Evolutionary conservation across 2,329 filamentous ascomycete genomes (phyloP).

Genomic region (Aureobasidium sp.): DNA sequence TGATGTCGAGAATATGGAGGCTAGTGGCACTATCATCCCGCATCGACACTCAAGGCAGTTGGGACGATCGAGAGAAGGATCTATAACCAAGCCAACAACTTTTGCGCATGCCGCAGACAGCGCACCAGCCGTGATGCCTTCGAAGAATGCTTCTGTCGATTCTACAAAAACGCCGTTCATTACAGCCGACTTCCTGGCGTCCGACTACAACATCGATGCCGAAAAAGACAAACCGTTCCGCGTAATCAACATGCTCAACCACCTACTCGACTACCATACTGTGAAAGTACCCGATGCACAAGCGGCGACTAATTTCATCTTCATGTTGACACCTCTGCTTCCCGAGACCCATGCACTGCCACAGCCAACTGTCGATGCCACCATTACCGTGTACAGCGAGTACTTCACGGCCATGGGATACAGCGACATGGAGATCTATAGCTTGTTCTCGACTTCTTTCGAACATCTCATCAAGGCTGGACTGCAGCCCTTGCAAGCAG

Average conservation of each 20-base stretch:
- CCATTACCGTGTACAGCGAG: slow-evolving; percentile 32
- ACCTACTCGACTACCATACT: slow-evolving; percentile 35
- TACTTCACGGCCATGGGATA: slow-evolving; percentile 30
- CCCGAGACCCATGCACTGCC: slow-evolving; percentile 31
- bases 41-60: slow-evolving; percentile 17
- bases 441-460: slow-evolving; percentile 32
- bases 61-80: neutral
- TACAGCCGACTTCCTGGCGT: slow-evolving; percentile 29
- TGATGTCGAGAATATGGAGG: slow-evolving; percentile 30
- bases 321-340: slow-evolving; percentile 38
- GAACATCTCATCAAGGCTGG: slow-evolving; percentile 34
- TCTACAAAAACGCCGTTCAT: slow-evolving; percentile 22
- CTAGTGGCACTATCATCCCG: slow-evolving; percentile 34
- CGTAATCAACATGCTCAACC: slow-evolving; percentile 34
- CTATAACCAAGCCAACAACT: neutral
- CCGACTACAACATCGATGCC: slow-evolving; percentile 25
- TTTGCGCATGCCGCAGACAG: slow-evolving; percentile 19
- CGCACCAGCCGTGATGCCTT: slow-evolving; percentile 10
- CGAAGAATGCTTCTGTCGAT: neutral
- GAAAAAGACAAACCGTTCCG: slow-evolving; percentile 30
- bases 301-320: slow-evolving; percentile 37
- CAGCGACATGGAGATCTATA: slow-evolving; percentile 30
- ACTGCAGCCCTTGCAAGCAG: slow-evolving; percentile 43
- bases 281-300: slow-evolving; percentile 36
- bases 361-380: slow-evolving; percentile 24